A percentile compares a stretch with the other conserved stretches of the same genome.
These are phyloP conservation scores for Pyrenochaeta sp. DNA, from an alignment of 2,329 filamentous ascomycete genomes.

Conservation along the genomic window DNA sequence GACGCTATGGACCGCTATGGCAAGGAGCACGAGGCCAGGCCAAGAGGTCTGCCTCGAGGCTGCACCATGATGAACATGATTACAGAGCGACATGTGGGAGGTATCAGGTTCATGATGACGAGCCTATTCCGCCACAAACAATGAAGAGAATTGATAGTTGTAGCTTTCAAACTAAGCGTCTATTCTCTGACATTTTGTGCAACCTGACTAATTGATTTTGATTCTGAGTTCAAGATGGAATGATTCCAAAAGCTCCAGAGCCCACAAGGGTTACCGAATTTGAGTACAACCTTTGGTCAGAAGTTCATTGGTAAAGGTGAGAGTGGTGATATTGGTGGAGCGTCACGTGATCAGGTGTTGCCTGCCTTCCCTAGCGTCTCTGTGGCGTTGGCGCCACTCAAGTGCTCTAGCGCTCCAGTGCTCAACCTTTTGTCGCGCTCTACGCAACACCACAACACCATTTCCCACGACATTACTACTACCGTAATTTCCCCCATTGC, in stretches of 20 bases:
- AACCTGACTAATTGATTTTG: background rate
- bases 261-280: no score
- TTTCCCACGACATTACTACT: slow-evolving; percentile 2
- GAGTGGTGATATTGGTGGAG: background rate
- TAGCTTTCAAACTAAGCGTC: slow-evolving; percentile 7
- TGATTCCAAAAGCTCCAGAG: no score
- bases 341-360: slow-evolving; percentile 26
- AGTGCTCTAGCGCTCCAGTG: no score
- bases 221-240: no score
- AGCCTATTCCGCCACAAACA: slow-evolving; percentile 1
- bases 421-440: slow-evolving; percentile 10
- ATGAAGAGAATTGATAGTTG: slow-evolving; percentile 4
- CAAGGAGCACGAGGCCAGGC: slow-evolving; percentile 1
- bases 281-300: background rate
- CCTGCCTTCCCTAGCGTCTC: no score
- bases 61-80: slow-evolving; percentile 20
- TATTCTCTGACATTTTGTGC: background rate
- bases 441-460: no score
- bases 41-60: slow-evolving; percentile 4
- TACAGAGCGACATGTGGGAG: slow-evolving; percentile 9
- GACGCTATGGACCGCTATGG: slow-evolving; percentile 21
- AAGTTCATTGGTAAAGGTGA: background rate
- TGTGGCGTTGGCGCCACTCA: slow-evolving; percentile 16
- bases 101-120: slow-evolving; percentile 23
- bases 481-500: no score